A percentile compares a stretch with the other conserved stretches of the same genome.
Evolutionary conservation across 306 rosid genomes (phyloP).

Genomic region (Mimosa bimucronata): DNA sequence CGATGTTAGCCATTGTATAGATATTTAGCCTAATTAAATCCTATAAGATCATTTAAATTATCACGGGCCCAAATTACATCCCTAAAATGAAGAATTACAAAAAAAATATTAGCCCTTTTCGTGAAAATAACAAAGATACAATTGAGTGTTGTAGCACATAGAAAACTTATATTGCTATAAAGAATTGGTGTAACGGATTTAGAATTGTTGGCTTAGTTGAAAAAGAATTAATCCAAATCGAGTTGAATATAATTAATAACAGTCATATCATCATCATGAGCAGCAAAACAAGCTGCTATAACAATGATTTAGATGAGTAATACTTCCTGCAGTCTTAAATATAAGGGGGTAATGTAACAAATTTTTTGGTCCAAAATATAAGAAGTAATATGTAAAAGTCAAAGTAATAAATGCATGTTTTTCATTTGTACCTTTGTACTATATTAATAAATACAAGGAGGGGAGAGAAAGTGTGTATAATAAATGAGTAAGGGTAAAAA

Average conservation of each 20-base stretch:
- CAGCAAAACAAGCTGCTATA: neutral
- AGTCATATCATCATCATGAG: neutral
- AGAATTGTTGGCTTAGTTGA: neutral
- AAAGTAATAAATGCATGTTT: no score
- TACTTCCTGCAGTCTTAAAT: no score
- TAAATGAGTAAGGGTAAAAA: no score
- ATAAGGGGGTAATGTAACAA: no score
- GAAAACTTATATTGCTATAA: neutral
- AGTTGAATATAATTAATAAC: neutral
- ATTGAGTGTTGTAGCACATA: neutral
- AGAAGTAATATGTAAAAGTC: no score
- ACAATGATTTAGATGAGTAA: neutral
- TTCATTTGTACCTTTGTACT: no score
- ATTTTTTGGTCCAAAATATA: no score
- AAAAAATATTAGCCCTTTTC: neutral
- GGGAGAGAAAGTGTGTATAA: no score
- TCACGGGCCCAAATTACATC: neutral
- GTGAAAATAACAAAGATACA: neutral
- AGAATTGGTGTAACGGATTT: neutral
- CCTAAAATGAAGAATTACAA: neutral
- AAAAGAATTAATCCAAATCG: neutral
- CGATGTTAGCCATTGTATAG: neutral
- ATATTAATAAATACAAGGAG: no score
- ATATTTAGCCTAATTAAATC: neutral
- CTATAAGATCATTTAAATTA: neutral